phyloP scores from a whole-genome alignment of 129 eudicot genomes.

The Helichrysum umbraculigerum region DNA sequence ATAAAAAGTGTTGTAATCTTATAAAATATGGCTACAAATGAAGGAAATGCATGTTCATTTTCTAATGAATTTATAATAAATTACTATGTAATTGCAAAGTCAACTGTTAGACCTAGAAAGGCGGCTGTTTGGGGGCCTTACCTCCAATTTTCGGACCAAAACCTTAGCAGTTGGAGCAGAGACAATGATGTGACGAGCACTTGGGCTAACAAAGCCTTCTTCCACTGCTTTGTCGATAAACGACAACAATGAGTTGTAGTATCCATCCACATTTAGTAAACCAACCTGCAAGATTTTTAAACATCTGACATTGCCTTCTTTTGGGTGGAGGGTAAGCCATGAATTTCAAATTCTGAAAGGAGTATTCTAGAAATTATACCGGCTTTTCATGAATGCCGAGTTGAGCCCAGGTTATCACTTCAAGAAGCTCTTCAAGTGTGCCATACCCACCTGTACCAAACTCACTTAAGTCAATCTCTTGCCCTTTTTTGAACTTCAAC shows the following conservation, averaged over 20 bases:
- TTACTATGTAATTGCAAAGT: not conserved
- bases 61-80: not conserved
- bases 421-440: slow-evolving; percentile 92
- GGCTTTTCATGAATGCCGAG: slow-evolving; percentile 97
- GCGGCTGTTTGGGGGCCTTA: slow-evolving; percentile 27
- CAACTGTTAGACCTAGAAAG: slow-evolving; percentile 16
- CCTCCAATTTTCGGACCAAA: slow-evolving; percentile 90
- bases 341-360: not conserved
- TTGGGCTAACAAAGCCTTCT: slow-evolving; percentile 89
- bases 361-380: slow-evolving; percentile 37
- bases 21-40: not conserved
- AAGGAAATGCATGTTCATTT: not conserved
- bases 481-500: not conserved
- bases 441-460: slow-evolving; percentile 91
- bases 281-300: slow-evolving; percentile 62
- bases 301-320: slow-evolving; percentile 1
- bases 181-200: slow-evolving; percentile 84
- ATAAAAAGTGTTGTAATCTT: not conserved
- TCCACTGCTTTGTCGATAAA: slow-evolving; percentile 95
- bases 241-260: slow-evolving; percentile 74
- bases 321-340: not conserved
- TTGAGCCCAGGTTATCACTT: slow-evolving; percentile 98
- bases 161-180: slow-evolving; percentile 90
- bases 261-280: slow-evolving; percentile 89
- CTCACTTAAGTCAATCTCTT: not conserved